Conservation (phyloP, 1,139 yeast genomes). For the Pichia sp. region DNA sequence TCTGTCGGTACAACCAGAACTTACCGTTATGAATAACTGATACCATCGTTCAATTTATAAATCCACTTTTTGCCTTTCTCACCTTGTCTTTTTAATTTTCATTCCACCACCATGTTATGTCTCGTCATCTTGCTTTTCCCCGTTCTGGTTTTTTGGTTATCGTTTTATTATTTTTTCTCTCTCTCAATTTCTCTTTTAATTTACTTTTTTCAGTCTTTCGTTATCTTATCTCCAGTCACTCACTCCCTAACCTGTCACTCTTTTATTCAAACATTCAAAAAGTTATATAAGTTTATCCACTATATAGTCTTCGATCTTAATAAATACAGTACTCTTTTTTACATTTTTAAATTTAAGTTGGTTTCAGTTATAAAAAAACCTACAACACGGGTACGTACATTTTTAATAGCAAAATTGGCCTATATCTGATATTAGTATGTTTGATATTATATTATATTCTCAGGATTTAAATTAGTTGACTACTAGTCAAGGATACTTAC, state of each 20-base stretch:
- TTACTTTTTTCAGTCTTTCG: neutral
- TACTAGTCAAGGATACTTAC: conserved; percentile 8
- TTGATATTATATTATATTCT: no score
- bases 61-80: neutral
- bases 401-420: neutral
- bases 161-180: neutral
- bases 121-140: neutral
- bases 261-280: neutral
- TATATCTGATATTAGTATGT: no score
- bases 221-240: neutral
- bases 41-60: neutral
- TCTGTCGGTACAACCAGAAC: conserved; percentile 53
- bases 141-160: neutral
- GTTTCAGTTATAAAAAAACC: neutral
- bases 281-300: neutral
- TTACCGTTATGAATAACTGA: conserved; percentile 30
- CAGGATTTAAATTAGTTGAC: neutral
- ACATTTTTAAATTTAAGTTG: neutral
- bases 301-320: neutral
- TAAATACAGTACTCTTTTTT: no score
- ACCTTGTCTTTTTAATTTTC: no score
- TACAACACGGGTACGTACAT: no score
- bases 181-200: neutral
- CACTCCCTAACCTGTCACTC: neutral
- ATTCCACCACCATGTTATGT: neutral